These are phyloP conservation scores for Physaria fendleri DNA, from an alignment of 345 rosid species.

Conservation along the genomic window DNA sequence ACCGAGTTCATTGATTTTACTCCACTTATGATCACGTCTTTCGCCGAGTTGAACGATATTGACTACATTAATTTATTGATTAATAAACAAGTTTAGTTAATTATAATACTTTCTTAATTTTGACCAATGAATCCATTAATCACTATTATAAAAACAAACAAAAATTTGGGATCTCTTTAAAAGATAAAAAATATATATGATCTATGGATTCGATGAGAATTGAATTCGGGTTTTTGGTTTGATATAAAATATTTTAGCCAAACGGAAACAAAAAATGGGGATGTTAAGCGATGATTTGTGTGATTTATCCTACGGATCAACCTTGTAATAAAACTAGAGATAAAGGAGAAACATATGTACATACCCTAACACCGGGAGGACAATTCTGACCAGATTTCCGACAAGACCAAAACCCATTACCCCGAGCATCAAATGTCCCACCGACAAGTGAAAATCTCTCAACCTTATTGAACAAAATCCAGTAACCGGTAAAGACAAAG, in stretches of 20 bases:
- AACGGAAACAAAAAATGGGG: too few species aligned
- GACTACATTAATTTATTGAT: constrained; percentile 33
- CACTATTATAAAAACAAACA: background rate
- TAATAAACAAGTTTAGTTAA: background rate
- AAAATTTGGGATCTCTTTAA: too few species aligned
- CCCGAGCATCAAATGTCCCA: constrained; percentile 49
- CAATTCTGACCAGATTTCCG: constrained; percentile 44
- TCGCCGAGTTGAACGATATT: constrained; percentile 29
- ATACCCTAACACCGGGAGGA: constrained; percentile 63
- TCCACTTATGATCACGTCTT: constrained; percentile 37
- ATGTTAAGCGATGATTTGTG: background rate
- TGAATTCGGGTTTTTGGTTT: too few species aligned
- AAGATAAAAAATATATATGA: too few species aligned
- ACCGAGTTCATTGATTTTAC: constrained; percentile 47
- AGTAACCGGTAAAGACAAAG: constrained; percentile 35
- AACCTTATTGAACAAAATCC: constrained; percentile 48
- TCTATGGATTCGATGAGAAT: too few species aligned
- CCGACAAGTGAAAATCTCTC: constrained; percentile 39
- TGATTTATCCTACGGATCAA: too few species aligned
- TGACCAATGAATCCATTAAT: background rate
- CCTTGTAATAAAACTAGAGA: background rate
- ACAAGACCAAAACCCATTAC: constrained; percentile 50
- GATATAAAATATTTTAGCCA: too few species aligned
- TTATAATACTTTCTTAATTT: background rate
- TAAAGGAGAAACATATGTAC: background rate